Base-by-base conservation (phyloP, 2,329 filamentous ascomycete genomes). In the Arthrocladium fulminans region DNA sequence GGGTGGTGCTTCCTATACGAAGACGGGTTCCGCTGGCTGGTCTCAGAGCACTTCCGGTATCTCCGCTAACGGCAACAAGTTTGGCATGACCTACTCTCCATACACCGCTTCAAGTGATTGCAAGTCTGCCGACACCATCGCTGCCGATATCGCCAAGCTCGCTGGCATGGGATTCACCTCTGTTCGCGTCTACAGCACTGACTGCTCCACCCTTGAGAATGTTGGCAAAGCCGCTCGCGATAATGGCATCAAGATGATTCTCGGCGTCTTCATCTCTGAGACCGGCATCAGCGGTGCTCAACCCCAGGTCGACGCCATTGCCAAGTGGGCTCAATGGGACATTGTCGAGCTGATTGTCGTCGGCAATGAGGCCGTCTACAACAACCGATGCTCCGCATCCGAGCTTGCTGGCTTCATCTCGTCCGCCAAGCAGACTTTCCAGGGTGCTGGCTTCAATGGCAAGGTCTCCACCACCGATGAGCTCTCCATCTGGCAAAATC, bases 351-450 rank as follows among this genome's bases (percentile, higher is more conserved):
- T 94, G 60, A 73, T 94, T 56, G 84, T 92, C 25, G 78, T 94
- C 57, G 89, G 88, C 69, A 97, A 97, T 76, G 90, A 97, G 77
- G 83, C 85, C 58, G 72, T 95, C 66, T 85, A 86, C 75, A 81
- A 84, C 72, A 76, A 77, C 54, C 82, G 76, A 76, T 80, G 76
- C 72, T 69, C 75, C 48, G 77, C 83, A 29, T 45, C 61, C 25
- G 70, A 83, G 60, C 84, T 97, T 48, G 80, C 76, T 53, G 59
- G 64, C 37, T 88, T 94, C 68, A 84, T 97, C 69, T 63, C 64
- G 57, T 71, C 77, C 54, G 77, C 80, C 74, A 83, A 83, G 73
- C 51, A 68, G 49, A 67, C 77, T 61, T 83, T 90, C 75, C 57
- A 64, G 56, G 59, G 59, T 51, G 76, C 77, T 53, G 84, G 83